Evolutionary conservation across 106 monocot species (phyloP).

Genomic region (Dendrobium catenatum): DNA sequence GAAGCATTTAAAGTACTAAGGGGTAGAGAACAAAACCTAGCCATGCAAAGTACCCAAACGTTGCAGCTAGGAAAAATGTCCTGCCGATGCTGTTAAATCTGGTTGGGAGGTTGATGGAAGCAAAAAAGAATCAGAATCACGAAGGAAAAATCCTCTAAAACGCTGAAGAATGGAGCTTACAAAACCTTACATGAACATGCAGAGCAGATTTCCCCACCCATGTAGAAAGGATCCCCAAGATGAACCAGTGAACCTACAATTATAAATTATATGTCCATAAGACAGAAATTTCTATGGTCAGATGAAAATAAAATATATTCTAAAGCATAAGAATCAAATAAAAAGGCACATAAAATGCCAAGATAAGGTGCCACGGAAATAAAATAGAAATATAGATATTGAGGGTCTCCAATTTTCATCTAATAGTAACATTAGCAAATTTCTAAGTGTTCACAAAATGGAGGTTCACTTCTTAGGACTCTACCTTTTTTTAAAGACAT

Average conservation of each 20-base stretch:
- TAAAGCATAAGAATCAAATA: background rate
- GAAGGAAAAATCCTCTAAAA: background rate
- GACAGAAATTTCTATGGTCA: background rate
- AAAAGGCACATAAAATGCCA: background rate
- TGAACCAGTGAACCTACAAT: constrained; percentile 67
- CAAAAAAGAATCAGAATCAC: background rate
- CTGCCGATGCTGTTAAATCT: constrained; percentile 56
- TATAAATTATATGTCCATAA: background rate
- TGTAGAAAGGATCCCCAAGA: constrained; percentile 59
- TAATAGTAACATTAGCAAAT: too few species aligned
- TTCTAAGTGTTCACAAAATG: too few species aligned
- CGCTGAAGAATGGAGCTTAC: background rate
- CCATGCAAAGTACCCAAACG: constrained; percentile 48
- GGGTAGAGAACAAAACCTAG: constrained; percentile 33
- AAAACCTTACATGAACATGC: constrained; percentile 59
- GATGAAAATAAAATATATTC: background rate
- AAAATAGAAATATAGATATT: too few species aligned
- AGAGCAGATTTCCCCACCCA: constrained; percentile 67
- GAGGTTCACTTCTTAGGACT: too few species aligned
- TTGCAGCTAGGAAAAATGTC: constrained; percentile 49
- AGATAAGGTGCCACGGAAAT: background rate
- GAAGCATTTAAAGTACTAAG: background rate
- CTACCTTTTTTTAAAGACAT: too few species aligned
- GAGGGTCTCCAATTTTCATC: too few species aligned
- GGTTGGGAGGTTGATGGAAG: constrained; percentile 19